These are phyloP conservation scores for Talaromyces sp. DNA, from an alignment of 2,329 filamentous ascomycete genomes.

Conservation along the genomic window DNA sequence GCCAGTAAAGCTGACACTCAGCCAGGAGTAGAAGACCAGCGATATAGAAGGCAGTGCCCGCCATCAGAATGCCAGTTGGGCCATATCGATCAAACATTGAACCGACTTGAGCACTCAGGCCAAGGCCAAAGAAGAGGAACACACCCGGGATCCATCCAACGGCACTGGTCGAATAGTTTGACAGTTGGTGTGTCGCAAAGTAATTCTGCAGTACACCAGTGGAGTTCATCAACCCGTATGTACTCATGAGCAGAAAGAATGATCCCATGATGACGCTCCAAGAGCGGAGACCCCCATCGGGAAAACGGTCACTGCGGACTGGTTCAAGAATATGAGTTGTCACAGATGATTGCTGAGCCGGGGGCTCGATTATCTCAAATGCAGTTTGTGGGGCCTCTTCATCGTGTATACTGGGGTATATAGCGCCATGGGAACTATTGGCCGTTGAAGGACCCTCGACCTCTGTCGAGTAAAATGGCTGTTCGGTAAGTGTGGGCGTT, in stretches of 20 bases:
- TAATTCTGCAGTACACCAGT: conserved; percentile 55
- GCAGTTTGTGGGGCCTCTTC: conserved; percentile 20
- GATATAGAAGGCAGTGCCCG: conserved; percentile 43
- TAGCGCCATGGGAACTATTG: not conserved
- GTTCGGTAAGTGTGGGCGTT: not conserved
- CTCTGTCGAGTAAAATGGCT: not conserved
- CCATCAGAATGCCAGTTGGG: conserved; percentile 45
- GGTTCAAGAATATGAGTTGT: conserved; percentile 19
- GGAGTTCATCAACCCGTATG: conserved; percentile 54
- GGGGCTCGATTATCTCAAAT: conserved; percentile 23
- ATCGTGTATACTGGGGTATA: conserved; percentile 9
- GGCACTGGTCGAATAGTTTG: conserved; percentile 46
- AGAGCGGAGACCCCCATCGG: conserved; percentile 39
- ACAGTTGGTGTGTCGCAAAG: conserved; percentile 50
- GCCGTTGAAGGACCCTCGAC: not conserved
- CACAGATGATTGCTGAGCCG: conserved; percentile 19
- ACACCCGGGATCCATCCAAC: conserved; percentile 56
- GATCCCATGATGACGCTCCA: conserved; percentile 43
- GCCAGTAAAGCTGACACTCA: conserved; percentile 53
- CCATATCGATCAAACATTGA: conserved; percentile 56
- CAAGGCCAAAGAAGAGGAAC: conserved; percentile 50
- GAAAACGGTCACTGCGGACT: conserved; percentile 25
- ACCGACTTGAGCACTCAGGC: conserved; percentile 52
- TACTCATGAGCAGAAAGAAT: conserved; percentile 43
- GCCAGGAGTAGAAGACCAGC: conserved; percentile 50